Evolutionary conservation across 805 yeast genomes (phyloP), one percentile per base, ranked within the genome.

Genomic region (Citeromyces matritensis): DNA sequence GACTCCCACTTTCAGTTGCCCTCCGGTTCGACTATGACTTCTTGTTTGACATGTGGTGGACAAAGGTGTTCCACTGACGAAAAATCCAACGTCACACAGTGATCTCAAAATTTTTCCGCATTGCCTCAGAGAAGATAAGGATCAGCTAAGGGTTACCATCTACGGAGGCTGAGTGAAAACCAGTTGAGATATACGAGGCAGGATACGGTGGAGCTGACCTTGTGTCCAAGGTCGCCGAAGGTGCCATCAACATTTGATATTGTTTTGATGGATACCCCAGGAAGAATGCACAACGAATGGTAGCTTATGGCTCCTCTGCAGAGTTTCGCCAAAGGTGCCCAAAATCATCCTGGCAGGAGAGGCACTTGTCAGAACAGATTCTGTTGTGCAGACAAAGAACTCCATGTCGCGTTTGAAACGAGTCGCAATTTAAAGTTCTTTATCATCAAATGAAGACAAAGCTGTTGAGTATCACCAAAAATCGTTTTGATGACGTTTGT

Each of bases 291-390:
- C 48, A 84, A 88, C 41, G 95, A 91, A 51, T 78, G 91, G 11
- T 75, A 88, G 35, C 63, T 88, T 38, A 88, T 88, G 98, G 88
- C 95, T 0, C 95, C 95, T 6, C 58, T 88, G 40, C 93, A 85
- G 42, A 83, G 88, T 34, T 88, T 88, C 53, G 97, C 96, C 11
- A 84, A 81, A 44, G 86, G 91, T 31, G 97, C 97, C 2, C 55
- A 88, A 83, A 51, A 88, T 88, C 44, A 85, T 88, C 48, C 91
- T 91, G 97, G 98, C 91, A 12, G 97, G 96, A 28, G 98, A 88
- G 54, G 98, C 98, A 0, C 60, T 88, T 24, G 97, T 88, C 2
- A 98, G 98, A 11, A 86, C 97, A 0, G 98, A 88, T 49, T 83
- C 96, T 1, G 96, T 91, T 3, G 80, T 80, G 52, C 98, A 88